Base-by-base conservation (phyloP, 2,329 filamentous ascomycete species). In the Allantophomopsis lycopodina region DNA sequence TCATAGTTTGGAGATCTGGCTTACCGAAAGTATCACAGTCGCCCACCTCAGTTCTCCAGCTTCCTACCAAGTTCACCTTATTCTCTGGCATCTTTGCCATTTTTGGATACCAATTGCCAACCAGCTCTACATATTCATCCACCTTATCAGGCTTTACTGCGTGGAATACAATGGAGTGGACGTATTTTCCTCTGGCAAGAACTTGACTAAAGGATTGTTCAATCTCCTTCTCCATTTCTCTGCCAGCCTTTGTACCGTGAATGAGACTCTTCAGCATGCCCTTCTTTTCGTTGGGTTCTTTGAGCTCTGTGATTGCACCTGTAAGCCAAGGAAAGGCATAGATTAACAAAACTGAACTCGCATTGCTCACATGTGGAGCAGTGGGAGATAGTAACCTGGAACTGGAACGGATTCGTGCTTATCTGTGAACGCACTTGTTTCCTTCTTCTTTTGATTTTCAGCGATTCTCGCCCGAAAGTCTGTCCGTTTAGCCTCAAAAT, bases 131-230 rank as follows among this genome's bases (percentile, higher is more conserved):
- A 56, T 98, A 98, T 55, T 96, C 89, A 46, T 95, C 87, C 36
- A 95, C 84, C 64, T 86, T 91, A 53, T 95, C 87, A 44, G 88
- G 87, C 65, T 93, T 87, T 48, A 98, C 91, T 45, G 93, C 76
- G 66, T 98, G 91, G 56, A 94, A 86, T 43, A 94, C 87, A 59
- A 98, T 95, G 36, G 87, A 93, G 63, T 98, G 91, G 40, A 98
- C 88, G 55, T 98, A 98, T 66, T 98, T 98, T 56, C 91, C 91
- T 48, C 91, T 76, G 17, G 91, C 91, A 35, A 98, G 69, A 35
- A 96, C 84, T 60, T 95, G 88, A 38, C 84, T 93, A 65, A 96
- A 98, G 57, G 84, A 93, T 42, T 88, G 79, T 65, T 96, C 87
- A 55, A 98, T 89, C 64, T 96, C 89, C 47, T 84, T 83, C 55